Conservation (phyloP, 768 basidiomycete genomes). For the Lactifluus volemus region DNA sequence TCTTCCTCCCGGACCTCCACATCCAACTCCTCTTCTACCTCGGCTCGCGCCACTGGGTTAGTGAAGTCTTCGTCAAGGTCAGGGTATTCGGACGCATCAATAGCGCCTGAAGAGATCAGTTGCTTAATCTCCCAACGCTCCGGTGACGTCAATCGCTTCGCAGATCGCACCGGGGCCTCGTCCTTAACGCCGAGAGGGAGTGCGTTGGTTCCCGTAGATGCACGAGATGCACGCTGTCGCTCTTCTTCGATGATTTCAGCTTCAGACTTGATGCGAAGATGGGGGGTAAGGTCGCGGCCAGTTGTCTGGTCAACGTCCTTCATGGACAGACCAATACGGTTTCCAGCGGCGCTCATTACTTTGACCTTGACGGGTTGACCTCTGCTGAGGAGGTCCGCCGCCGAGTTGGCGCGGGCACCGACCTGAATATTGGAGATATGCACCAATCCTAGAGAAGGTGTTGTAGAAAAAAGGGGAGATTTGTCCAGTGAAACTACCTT, state of each 20-base stretch:
- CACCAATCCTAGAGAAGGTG: constrained; percentile 66
- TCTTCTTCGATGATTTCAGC: constrained; percentile 84
- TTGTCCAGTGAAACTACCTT: constrained; percentile 54
- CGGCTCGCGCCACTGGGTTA: constrained; percentile 68
- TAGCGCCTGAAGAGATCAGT: constrained; percentile 89
- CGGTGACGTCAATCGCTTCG: constrained; percentile 87
- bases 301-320: constrained; percentile 92
- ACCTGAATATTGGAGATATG: constrained; percentile 90
- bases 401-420: constrained; percentile 77
- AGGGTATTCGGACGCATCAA: constrained; percentile 89
- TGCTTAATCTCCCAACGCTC: constrained; percentile 99
- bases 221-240: constrained; percentile 47
- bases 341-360: constrained; percentile 87
- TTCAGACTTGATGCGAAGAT: constrained; percentile 89
- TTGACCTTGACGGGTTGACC: constrained; percentile 90
- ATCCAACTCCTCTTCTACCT: constrained; percentile 94
- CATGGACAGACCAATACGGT: constrained; percentile 82
- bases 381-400: constrained; percentile 77
- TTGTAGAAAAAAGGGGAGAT: constrained; percentile 9
- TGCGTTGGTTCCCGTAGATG: constrained; percentile 79
- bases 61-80: constrained; percentile 82
- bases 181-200: constrained; percentile 60
- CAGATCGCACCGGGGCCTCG: constrained; percentile 56
- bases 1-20: constrained; percentile 97
- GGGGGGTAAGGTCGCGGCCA: constrained; percentile 88